Evolutionary conservation across 495 filamentous ascomycete species (phyloP), one percentile per base, ranked within the genome.

Genomic region (Aspergillus coremiiformis): DNA sequence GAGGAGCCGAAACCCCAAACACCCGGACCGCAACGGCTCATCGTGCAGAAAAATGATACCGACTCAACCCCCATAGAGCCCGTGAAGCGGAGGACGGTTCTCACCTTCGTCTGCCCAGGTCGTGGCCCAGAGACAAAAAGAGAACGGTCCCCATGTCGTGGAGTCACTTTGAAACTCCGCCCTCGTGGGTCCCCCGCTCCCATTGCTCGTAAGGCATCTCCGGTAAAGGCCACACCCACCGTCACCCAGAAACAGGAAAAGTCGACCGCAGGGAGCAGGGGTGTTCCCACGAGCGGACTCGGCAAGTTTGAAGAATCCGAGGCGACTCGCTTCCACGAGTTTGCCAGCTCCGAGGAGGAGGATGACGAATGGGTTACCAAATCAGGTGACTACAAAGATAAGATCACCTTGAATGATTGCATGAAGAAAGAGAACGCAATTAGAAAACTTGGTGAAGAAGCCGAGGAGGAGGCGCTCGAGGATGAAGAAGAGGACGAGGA

Each of bases 391-490:
- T 74, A 84, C 53, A 72, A 76, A 44, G 74, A 78, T 27, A 87
- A 86, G 61, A 77, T 96, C 37, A 96, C 90, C 17, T 77, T 98
- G 55, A 83, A 83, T 58, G 94, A 97, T 66, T 93, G 91, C 20
- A 77, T 98, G 60, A 78, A 83, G 63, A 93, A 94, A 64, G 93
- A 98, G 66, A 87, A 84, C 56, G 87, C 80, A 9, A 94, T 98
- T 58, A 82, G 93, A 42, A 84, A 84, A 60, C 67, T 96, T 21
- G 92, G 82, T 46, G 87, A 94, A 69, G 93, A 98, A 67, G 93
- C 83, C 8, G 92, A 96, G 62, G 83, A 91, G 60, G 91, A 95
- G 66, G 89, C 82, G 17, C 64, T 85, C 11, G 79, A 87, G 26
- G 86, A 89, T 26, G 83, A 87, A 4, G 11, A 41, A 21, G 81